Base-by-base conservation (phyloP, 2,329 filamentous ascomycete species). In the Aspergillus transmontanensis region DNA sequence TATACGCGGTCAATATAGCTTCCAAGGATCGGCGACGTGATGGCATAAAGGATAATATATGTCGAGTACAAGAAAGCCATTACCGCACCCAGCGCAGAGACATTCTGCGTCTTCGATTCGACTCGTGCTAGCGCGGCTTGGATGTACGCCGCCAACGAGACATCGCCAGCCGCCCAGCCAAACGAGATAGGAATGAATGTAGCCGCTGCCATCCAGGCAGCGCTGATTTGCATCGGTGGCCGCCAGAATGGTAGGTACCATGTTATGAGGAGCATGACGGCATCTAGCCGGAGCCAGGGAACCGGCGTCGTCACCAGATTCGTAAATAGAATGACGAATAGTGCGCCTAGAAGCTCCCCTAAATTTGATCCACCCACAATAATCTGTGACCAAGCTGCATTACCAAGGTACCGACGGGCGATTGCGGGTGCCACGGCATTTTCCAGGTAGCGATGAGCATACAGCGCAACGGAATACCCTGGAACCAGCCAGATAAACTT, bases 1-100 rank as follows among this genome's bases (percentile, higher is more conserved):
- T 65, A 67, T 16, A 67, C 59, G 6, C 55, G 63, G 32, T 67
- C 65, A 53, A 67, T 67, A 36, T 67, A 67, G n/a, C 59, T 65
- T 34, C 65, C 65, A 11, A 67, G 61, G 10, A 67, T 28, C 19
- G 65, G 65, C 4, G 65, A 65, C 5, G 61, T 67, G 30, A 67
- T 63, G 6, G 65, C 63, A 21, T 65, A 67, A 19, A 67, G 21
- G 39, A 67, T 59, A 14, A 67, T 65, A 23, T 67, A 65, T 0
- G 65, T 62, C 2, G 65, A 65, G 50, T 67, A 65, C 41, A 67
- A 51, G 36, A 67, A 67, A 2, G 63, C 63, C 63, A 65, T 67
- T 32, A 67, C 61, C 11, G 65, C 63, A 10, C 63, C 61, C 19
- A 65, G 57, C 6, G 65, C 56, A 26, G 65, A 67, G 26, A 67